A percentile compares a stretch with the other conserved stretches of the same genome.
Evolutionary conservation across 179 eudicot genomes (phyloP).

Genomic region (Silene vulgaris): DNA sequence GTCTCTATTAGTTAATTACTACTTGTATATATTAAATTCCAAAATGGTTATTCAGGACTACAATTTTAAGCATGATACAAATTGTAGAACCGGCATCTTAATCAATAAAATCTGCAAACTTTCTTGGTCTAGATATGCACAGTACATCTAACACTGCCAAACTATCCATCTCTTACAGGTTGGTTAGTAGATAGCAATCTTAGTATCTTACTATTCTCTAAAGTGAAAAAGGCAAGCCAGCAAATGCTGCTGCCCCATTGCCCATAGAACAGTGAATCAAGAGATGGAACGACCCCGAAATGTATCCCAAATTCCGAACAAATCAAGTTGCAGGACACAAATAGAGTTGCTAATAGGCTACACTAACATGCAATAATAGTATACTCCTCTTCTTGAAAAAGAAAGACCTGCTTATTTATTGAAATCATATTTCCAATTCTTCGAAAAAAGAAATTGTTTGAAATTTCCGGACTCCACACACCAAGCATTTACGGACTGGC

Average conservation of each 20-base stretch:
- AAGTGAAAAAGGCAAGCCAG: background rate
- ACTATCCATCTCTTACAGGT: background rate
- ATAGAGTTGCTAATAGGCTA: background rate
- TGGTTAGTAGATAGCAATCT: no score
- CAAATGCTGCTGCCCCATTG: background rate
- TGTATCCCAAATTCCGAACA: no score
- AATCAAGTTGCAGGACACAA: background rate
- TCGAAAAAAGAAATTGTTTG: no score
- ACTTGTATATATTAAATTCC: background rate
- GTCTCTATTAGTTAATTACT: background rate
- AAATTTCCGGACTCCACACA: no score
- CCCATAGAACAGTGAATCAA: background rate
- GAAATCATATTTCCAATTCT: no score
- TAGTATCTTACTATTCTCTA: background rate
- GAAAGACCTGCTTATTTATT: no score
- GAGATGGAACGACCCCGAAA: background rate
- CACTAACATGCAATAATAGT: background rate
- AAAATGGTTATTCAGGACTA: background rate
- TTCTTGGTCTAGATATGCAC: background rate
- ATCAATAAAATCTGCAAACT: background rate
- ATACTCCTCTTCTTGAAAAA: no score
- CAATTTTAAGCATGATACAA: background rate
- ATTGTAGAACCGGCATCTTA: background rate
- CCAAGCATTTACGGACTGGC: no score
- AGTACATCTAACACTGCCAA: background rate